Evolutionary conservation across 495 filamentous ascomycete species (phyloP), one percentile per base, ranked within the genome.

Genomic region (Neurospora sp.): DNA sequence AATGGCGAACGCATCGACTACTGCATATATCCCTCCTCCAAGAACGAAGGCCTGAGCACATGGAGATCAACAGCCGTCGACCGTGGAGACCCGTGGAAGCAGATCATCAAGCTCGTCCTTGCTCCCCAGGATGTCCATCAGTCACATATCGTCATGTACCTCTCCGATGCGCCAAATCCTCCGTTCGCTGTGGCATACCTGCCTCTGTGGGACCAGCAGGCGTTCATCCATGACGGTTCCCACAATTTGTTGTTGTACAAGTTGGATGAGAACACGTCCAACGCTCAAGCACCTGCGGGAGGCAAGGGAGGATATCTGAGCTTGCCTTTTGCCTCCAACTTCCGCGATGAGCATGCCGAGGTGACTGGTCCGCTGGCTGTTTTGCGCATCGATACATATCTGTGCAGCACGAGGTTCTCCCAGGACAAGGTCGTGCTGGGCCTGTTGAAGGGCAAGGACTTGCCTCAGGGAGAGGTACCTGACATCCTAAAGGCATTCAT

Each of bases 401-500:
- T 99, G 16, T 97, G 95, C 85, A 98, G 96, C 82, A 99, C 96
- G 0, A 88, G 90, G 74, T 97, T 97, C 80, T 97, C 94, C 0
- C 96, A 99, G 75, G 94, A 99, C 80, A 92, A 94, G 75, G 89
- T 92, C 40, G 87, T 99, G 16, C 83, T 98, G 48, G 91, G 92
- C 27, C 84, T 99, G 31, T 78, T 98, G 20, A 92, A 91, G 72
- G 98, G 96, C 95, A 92, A 89, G 75, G 89, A 94, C 20, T 87
- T 91, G 40, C 84, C 90, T 2, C 85, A 88, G 45, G 88, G 88
- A 45, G 89, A 95, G 31, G 85, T 96, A 1, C 82, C 92, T 1
- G 85, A 89, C 22, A 85, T 97, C 7, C 82, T 99, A 40, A 91
- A 92, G 79, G 89, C 93, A 73, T 86, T 98, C 44, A 89, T 92